phyloP scores from a whole-genome alignment of 768 basidiomycete genomes.

The Leccinellum luteum region DNA sequence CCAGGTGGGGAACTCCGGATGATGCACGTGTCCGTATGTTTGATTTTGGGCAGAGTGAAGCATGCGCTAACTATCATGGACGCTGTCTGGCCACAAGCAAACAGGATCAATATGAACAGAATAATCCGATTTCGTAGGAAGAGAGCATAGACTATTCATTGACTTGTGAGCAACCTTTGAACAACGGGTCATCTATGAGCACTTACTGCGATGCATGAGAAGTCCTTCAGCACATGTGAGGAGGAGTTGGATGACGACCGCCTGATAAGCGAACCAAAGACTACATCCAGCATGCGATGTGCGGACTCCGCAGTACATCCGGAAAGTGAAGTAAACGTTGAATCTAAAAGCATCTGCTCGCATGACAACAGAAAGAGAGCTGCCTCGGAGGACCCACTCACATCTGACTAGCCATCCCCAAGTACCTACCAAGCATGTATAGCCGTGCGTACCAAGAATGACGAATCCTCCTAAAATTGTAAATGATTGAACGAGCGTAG shows the following conservation, averaged over 20 bases:
- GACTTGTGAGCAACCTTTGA: background rate
- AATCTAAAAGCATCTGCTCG: slow-evolving; percentile 8
- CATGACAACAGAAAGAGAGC: background rate
- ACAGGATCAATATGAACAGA: slow-evolving; percentile 5
- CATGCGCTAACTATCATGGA: background rate
- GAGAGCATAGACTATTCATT: slow-evolving; percentile 17
- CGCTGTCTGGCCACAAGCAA: background rate
- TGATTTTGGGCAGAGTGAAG: background rate
- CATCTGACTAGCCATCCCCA: slow-evolving; percentile 18
- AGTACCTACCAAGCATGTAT: slow-evolving; percentile 15
- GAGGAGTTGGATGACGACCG: slow-evolving; percentile 11
- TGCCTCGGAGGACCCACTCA: slow-evolving; percentile 2
- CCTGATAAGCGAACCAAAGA: slow-evolving; percentile 19
- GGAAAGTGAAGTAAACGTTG: slow-evolving; percentile 19
- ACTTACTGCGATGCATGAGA: slow-evolving; percentile 21
- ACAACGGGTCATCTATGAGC: background rate
- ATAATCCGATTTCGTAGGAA: slow-evolving; percentile 10
- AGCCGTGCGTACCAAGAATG: slow-evolving; percentile 5
- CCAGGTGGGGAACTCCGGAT: background rate
- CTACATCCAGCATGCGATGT: slow-evolving; percentile 9
- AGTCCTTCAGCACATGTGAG: slow-evolving; percentile 9
- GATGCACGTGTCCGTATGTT: background rate
- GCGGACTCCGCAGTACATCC: slow-evolving; percentile 14
- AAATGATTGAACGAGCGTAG: background rate
- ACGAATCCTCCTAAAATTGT: slow-evolving; percentile 4